phyloP scores from a whole-genome alignment of 306 rosid genomes.

The Begonia masoniana region DNA sequence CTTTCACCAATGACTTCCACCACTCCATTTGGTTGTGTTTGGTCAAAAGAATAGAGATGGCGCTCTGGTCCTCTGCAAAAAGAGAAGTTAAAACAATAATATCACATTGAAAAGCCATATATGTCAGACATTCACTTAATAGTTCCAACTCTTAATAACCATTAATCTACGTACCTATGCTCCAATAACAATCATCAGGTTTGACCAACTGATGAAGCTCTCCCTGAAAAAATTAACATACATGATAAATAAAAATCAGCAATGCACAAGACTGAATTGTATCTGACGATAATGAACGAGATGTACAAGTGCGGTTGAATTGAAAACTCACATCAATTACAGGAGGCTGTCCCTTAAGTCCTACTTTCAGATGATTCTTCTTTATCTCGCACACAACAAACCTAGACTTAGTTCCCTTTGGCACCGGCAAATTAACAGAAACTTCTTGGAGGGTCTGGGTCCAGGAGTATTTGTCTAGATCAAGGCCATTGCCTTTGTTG shows the following conservation, averaged over 20 bases:
- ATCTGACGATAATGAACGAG: too few species aligned
- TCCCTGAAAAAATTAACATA: slow-evolving; percentile 28
- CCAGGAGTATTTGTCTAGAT: slow-evolving; percentile 78
- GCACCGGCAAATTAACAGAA: slow-evolving; percentile 51
- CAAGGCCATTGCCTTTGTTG: slow-evolving; percentile 76
- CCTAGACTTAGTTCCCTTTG: slow-evolving; percentile 70
- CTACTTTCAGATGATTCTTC: slow-evolving; percentile 77
- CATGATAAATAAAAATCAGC: slow-evolving; percentile 4
- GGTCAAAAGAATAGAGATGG: slow-evolving; percentile 73
- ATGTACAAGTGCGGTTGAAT: too few species aligned
- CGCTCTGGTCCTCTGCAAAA: slow-evolving; percentile 78
- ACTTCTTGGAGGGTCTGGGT: slow-evolving; percentile 87
- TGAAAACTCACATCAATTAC: slow-evolving; percentile 58
- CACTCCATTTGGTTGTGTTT: slow-evolving; percentile 94
- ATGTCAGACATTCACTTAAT: too few species aligned
- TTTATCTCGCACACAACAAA: slow-evolving; percentile 62
- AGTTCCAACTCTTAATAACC: too few species aligned
- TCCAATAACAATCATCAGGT: slow-evolving; percentile 90
- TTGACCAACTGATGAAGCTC: slow-evolving; percentile 46
- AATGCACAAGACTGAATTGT: not conserved
- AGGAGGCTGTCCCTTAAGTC: slow-evolving; percentile 85
- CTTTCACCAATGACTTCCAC: slow-evolving; percentile 90
- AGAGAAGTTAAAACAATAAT: not conserved
- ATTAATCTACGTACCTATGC: slow-evolving; percentile 43
- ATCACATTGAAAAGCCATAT: not conserved